These are phyloP conservation scores for Leptographium radiaticola DNA, from an alignment of 2,329 filamentous ascomycete species.

Conservation along the genomic window DNA sequence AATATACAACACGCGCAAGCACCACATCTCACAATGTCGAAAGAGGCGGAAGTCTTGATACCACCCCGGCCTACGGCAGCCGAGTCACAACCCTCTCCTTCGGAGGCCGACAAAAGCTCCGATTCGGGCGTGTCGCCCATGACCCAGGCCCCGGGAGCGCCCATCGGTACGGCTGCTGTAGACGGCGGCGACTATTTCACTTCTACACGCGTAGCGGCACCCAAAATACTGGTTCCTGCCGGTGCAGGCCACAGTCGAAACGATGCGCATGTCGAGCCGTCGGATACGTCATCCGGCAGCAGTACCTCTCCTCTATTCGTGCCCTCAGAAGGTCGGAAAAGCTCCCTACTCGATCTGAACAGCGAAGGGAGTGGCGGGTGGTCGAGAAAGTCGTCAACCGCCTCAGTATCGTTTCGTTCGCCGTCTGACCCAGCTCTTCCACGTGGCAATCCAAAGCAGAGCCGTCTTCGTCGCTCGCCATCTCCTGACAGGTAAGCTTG, in stretches of 20 bases:
- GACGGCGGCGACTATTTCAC: conserved; percentile 15
- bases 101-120: conserved; percentile 17
- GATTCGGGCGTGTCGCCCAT: conserved; percentile 31
- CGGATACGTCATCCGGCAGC: conserved; percentile 2
- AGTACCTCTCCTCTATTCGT: neutral
- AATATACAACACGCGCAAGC: neutral
- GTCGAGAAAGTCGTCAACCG: conserved; percentile 31
- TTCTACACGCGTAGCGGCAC: conserved; percentile 1
- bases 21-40: neutral
- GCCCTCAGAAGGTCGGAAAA: neutral
- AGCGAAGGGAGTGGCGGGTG: conserved; percentile 21
- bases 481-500: conserved; percentile 32
- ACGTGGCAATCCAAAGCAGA: conserved; percentile 32
- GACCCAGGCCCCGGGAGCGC: conserved; percentile 15
- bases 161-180: conserved; percentile 12
- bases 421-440: conserved; percentile 31
- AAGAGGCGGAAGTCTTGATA: neutral
- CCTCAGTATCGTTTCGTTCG: conserved; percentile 34
- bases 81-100: neutral
- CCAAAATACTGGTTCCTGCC: neutral
- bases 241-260: neutral
- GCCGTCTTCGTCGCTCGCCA: conserved; percentile 31
- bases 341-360: conserved; percentile 4
- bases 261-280: neutral
- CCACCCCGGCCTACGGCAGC: neutral